phyloP scores from a whole-genome alignment of 805 yeast species.

The Sporopachydermia quercuum region DNA sequence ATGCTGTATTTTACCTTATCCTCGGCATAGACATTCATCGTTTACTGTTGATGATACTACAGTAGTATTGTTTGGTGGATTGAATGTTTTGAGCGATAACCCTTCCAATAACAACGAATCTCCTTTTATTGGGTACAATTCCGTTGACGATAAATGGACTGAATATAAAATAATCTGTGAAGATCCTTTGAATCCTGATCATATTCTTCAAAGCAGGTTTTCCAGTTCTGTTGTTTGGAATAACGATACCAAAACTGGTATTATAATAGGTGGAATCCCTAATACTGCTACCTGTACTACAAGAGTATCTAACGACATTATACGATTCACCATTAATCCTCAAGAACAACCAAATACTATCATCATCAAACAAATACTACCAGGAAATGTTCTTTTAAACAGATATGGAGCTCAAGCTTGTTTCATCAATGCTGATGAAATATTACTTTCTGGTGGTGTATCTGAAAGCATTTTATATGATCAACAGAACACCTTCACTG shows the following conservation, averaged over 20 bases:
- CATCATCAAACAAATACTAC: slow-evolving; percentile 10
- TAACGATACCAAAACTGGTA: slow-evolving; percentile 19
- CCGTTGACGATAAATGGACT: slow-evolving; percentile 10
- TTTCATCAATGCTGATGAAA: slow-evolving; percentile 16
- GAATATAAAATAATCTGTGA: slow-evolving; percentile 10
- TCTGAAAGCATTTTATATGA: slow-evolving; percentile 23
- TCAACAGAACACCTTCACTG: slow-evolving; percentile 22
- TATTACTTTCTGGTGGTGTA: slow-evolving; percentile 46
- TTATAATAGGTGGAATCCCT: slow-evolving; percentile 33
- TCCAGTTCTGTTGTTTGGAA: slow-evolving; percentile 25
- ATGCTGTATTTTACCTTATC: slow-evolving; percentile 23
- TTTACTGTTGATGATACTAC: slow-evolving; percentile 15
- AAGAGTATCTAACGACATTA: slow-evolving; percentile 7
- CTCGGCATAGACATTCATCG: slow-evolving; percentile 38
- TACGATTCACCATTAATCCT: slow-evolving; percentile 8
- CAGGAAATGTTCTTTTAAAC: slow-evolving; percentile 21
- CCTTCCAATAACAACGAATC: slow-evolving; percentile 6
- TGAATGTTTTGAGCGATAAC: too few species aligned
- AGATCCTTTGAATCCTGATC: too few species aligned
- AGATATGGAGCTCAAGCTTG: slow-evolving; percentile 35
- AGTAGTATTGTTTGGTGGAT: slow-evolving; percentile 41
- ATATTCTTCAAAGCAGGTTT: slow-evolving; percentile 15
- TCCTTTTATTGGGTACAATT: slow-evolving; percentile 12
- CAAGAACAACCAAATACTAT: slow-evolving; percentile 8
- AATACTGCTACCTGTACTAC: neutral